A percentile compares a stretch with the other conserved stretches of the same genome.
Conservation (phyloP, 2,329 filamentous ascomycete species). For the Cercospora sojina region DNA sequence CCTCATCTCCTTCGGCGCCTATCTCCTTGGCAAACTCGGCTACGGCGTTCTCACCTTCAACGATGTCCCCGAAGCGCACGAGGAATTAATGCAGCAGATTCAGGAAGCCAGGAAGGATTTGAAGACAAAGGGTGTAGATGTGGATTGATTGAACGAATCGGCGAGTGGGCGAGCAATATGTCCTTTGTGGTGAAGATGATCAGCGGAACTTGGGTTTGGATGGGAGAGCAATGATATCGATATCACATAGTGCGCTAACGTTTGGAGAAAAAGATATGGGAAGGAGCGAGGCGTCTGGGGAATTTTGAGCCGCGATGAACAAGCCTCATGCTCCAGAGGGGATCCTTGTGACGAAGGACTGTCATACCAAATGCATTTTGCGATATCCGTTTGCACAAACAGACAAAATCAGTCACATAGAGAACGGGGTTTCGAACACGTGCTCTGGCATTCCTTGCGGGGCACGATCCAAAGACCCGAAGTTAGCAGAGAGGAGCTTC, state of each 20-base stretch:
- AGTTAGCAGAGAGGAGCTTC: no score
- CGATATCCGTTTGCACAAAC: neutral
- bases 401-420: neutral
- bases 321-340: no score
- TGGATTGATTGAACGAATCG: conserved; percentile 61
- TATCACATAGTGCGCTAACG: neutral
- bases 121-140: conserved; percentile 70
- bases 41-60: conserved; percentile 95
- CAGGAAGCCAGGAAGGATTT: conserved; percentile 72
- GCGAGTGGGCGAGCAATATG: neutral
- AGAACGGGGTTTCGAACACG: neutral
- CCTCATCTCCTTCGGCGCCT: conserved; percentile 85
- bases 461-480: neutral
- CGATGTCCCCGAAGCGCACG: conserved; percentile 86
- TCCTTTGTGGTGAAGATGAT: neutral
- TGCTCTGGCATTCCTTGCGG: neutral
- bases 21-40: conserved; percentile 87
- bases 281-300: neutral
- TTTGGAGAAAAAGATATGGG: neutral
- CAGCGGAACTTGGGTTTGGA: no score
- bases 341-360: no score
- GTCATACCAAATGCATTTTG: neutral
- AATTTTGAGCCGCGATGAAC: no score
- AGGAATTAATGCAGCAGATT: conserved; percentile 84
- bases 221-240: neutral